Percentiles rank a stretch among this genome's conserved stretches.
These are phyloP conservation scores for Nyssa sinensis DNA, from an alignment of 148 eudicot species.

Conservation along the genomic window DNA sequence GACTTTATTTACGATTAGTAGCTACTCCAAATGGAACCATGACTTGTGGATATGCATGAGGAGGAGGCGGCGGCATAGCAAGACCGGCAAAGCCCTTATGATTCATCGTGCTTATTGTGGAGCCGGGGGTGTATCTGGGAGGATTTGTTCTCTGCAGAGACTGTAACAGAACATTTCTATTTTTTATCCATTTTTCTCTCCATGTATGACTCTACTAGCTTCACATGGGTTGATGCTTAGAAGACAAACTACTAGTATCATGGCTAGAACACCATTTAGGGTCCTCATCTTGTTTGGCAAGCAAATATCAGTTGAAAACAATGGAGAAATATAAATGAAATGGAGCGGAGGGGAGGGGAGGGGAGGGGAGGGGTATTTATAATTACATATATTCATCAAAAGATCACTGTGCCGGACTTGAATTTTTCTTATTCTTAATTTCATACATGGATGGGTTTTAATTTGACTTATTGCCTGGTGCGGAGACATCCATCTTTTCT, in stretches of 20 bases:
- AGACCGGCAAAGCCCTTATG: neutral
- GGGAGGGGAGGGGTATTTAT: too few relatives aligned
- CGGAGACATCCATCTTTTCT: too few relatives aligned
- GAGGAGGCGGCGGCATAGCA: neutral
- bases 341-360: too few relatives aligned
- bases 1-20: neutral
- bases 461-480: too few relatives aligned
- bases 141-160: too few relatives aligned
- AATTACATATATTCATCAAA: too few relatives aligned
- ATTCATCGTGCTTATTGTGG: neutral
- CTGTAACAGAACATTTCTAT: neutral
- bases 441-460: too few relatives aligned
- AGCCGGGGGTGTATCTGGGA: too few relatives aligned
- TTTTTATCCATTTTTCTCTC: slow-evolving; percentile 5
- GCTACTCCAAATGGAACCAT: neutral
- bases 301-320: too few relatives aligned
- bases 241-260: neutral
- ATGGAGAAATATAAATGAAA: too few relatives aligned
- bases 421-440: too few relatives aligned
- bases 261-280: neutral
- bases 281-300: neutral
- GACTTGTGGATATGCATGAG: neutral
- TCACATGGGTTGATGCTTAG: neutral
- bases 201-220: slow-evolving; percentile 8
- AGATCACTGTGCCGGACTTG: too few relatives aligned